These are phyloP conservation scores for Oryza punctata DNA, from an alignment of 176 grass and related monocot genomes.

Conservation along the genomic window DNA sequence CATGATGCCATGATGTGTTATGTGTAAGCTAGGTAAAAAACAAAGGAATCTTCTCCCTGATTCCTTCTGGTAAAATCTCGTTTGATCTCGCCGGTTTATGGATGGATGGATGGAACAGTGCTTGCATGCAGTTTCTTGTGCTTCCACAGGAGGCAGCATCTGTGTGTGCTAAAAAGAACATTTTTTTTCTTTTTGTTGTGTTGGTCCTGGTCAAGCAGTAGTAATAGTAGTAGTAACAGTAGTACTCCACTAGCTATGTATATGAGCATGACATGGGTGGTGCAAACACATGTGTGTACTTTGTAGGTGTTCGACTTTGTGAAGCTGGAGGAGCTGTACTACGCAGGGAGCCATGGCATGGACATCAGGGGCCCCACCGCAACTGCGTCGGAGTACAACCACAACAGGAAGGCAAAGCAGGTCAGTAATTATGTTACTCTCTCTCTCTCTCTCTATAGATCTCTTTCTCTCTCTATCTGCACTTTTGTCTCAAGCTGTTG, in stretches of 20 bases:
- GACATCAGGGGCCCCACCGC: constrained; percentile 60
- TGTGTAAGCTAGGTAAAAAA: neutral
- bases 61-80: neutral
- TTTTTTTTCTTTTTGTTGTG: neutral
- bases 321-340: constrained; percentile 63
- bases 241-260: neutral
- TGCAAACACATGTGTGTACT: neutral
- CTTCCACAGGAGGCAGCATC: neutral
- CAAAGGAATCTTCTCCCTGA: constrained; percentile 7
- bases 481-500: neutral
- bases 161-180: neutral
- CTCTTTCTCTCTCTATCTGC: neutral
- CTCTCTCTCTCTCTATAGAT: neutral
- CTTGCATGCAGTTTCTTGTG: neutral
- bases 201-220: neutral
- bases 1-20: neutral
- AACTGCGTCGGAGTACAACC: constrained; percentile 24
- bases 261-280: neutral
- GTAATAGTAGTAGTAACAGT: neutral
- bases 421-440: neutral
- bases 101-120: neutral
- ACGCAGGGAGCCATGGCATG: constrained; percentile 87
- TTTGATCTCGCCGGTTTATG: neutral
- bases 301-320: constrained; percentile 70
- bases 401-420: constrained; percentile 40